A percentile compares a stretch with the other conserved stretches of the same genome.
Conservation (phyloP, 805 yeast species). For the Candida namnaoensis region DNA sequence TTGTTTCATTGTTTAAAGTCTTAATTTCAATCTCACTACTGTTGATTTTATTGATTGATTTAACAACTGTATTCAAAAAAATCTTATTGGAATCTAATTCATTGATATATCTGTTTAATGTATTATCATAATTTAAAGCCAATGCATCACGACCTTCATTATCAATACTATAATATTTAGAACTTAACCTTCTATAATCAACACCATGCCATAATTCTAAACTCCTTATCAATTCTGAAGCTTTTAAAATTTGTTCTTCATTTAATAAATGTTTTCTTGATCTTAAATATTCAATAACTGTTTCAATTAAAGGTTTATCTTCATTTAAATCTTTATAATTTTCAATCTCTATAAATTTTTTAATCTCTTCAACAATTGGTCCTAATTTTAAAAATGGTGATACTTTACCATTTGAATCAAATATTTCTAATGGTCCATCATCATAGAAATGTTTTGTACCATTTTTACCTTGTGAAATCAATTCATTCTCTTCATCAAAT, state of each 20-base stretch:
- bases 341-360: conserved; percentile 47
- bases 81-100: conserved; percentile 32
- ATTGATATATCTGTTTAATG: conserved; percentile 36
- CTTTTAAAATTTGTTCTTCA: conserved; percentile 38
- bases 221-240: conserved; percentile 44
- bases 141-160: conserved; percentile 76
- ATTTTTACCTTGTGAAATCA: conserved; percentile 12
- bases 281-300: conserved; percentile 36
- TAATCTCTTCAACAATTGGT: conserved; percentile 47
- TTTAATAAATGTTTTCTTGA: conserved; percentile 39
- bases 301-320: conserved; percentile 47
- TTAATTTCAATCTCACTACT: conserved; percentile 15
- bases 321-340: conserved; percentile 39
- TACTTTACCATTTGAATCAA: conserved; percentile 25
- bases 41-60: conserved; percentile 22
- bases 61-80: conserved; percentile 32
- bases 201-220: conserved; percentile 79
- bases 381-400: conserved; percentile 22
- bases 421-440: conserved; percentile 29
- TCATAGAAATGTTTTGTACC: conserved; percentile 31
- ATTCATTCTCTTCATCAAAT: conserved; percentile 44
- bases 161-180: conserved; percentile 58
- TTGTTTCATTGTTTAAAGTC: conserved; percentile 24
- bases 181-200: conserved; percentile 57
- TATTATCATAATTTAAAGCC: conserved; percentile 43